A percentile compares a stretch with the other conserved stretches of the same genome.
Evolutionary conservation across 2,329 filamentous ascomycete species (phyloP).

Genomic region (Colletotrichum kahawae): DNA sequence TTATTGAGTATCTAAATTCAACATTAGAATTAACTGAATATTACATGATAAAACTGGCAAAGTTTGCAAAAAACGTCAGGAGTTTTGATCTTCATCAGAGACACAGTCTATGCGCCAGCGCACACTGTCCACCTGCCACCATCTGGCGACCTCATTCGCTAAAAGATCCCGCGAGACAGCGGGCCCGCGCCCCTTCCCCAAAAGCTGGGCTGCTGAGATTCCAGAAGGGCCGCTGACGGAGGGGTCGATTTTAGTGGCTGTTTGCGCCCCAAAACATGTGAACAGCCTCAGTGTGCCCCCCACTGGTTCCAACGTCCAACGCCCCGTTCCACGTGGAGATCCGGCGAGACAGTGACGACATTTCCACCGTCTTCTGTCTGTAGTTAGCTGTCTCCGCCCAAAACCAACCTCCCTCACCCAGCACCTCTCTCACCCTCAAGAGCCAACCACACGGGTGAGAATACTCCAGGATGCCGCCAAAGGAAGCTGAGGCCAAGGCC

Average conservation of each 20-base stretch:
- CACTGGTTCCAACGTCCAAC: neutral
- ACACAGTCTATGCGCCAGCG: neutral
- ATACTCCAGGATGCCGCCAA: neutral
- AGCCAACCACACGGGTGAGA: neutral
- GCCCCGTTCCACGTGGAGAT: neutral
- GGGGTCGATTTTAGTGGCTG: neutral
- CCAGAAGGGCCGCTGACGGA: neutral
- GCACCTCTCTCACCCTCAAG: neutral
- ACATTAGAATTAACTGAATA: too few species aligned
- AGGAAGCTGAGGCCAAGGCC: neutral
- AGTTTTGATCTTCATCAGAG: accelerated
- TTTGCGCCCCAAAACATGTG: slow-evolving; percentile 2
- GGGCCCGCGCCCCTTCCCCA: neutral
- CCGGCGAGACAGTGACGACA: slow-evolving; percentile 16
- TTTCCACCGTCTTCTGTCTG: neutral
- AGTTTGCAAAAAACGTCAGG: accelerated
- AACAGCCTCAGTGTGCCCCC: slow-evolving; percentile 8
- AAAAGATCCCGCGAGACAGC: neutral
- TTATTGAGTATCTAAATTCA: too few species aligned
- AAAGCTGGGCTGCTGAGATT: neutral
- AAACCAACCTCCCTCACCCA: neutral
- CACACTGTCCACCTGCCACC: neutral
- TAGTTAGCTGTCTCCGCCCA: neutral
- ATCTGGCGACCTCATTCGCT: neutral
- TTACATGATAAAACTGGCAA: too few species aligned